phyloP scores from a whole-genome alignment of 2,329 filamentous ascomycete genomes.

The Fusarium protoensiforme region DNA sequence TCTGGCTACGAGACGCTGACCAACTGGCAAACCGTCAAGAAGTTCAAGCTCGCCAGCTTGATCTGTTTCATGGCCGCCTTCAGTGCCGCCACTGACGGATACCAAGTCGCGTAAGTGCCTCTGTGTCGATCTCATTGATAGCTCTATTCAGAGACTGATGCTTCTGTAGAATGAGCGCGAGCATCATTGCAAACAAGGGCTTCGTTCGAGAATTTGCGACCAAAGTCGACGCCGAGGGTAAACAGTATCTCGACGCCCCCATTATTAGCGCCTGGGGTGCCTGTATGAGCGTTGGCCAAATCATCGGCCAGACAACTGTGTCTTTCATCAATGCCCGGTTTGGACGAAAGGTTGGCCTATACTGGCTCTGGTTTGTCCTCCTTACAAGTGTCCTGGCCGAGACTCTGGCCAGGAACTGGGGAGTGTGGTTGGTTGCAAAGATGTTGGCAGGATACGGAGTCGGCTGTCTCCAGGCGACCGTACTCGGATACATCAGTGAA shows the following conservation, averaged over 20 bases:
- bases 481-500: neutral
- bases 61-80: neutral
- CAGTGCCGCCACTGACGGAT: neutral
- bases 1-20: neutral
- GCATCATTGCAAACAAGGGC: neutral
- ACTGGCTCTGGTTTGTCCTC: neutral
- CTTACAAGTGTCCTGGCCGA: neutral
- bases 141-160: too few species aligned
- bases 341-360: neutral
- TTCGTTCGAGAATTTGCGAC: neutral
- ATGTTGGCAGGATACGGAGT: neutral
- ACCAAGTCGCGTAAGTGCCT: neutral
- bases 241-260: conserved; percentile 45
- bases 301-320: conserved; percentile 50
- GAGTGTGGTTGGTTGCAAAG: neutral
- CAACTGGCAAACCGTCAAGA: neutral
- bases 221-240: neutral
- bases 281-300: conserved; percentile 53
- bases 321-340: conserved; percentile 39
- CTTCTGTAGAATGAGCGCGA: neutral
- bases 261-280: conserved; percentile 52
- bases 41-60: neutral
- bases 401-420: neutral
- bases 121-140: too few species aligned
- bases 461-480: neutral